phyloP scores from a whole-genome alignment of 1,284 basidiomycete genomes.

The Agaricales sp. region DNA sequence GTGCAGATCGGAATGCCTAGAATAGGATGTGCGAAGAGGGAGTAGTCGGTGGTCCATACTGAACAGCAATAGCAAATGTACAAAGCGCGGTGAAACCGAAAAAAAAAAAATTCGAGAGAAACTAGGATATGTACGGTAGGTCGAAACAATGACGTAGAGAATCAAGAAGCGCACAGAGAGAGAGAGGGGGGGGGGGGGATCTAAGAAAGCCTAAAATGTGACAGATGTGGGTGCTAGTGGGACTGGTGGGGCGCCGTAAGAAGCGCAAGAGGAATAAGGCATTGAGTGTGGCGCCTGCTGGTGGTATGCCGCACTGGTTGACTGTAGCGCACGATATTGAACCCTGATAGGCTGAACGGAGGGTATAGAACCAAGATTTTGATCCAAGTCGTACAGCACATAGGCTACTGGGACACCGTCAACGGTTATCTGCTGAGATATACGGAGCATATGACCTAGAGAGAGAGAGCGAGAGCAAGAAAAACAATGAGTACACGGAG shows the following conservation, averaged over 20 bases:
- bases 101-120: background rate
- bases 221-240: conserved; percentile 13
- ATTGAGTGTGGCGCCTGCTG: background rate
- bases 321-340: conserved; percentile 12
- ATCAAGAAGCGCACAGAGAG: background rate
- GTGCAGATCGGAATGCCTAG: background rate
- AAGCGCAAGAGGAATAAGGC: conserved; percentile 11
- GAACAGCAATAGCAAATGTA: background rate
- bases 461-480: conserved; percentile 13
- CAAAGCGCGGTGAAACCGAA: background rate
- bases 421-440: conserved; percentile 59
- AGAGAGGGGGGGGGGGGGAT: too few relatives aligned
- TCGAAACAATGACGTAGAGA: too few relatives aligned
- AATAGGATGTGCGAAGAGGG: background rate
- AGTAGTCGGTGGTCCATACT: background rate
- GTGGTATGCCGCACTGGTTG: background rate
- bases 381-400: conserved; percentile 57
- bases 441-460: conserved; percentile 36
- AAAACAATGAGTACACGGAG: background rate
- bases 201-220: conserved; percentile 9
- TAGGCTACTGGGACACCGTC: conserved; percentile 52
- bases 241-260: background rate
- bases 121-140: background rate
- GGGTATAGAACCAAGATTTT: conserved; percentile 37
- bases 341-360: conserved; percentile 46